These are phyloP conservation scores for Alternaria gansuensis DNA, from an alignment of 2,329 filamentous ascomycete genomes.

Conservation along the genomic window DNA sequence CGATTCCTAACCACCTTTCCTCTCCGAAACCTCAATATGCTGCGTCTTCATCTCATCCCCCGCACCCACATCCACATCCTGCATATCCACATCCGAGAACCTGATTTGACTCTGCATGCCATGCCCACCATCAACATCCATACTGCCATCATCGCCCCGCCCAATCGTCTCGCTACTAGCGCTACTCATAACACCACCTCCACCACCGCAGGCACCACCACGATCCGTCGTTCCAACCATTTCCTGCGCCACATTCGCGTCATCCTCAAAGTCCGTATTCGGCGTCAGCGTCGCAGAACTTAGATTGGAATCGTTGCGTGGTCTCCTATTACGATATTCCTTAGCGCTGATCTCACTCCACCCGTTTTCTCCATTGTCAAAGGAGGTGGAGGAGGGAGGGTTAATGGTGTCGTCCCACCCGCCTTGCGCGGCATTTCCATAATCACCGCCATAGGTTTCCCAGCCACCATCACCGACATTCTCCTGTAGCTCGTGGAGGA, in stretches of 20 bases:
- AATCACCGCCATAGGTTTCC: slow-evolving; percentile 23
- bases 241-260: slow-evolving; percentile 29
- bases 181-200: slow-evolving; percentile 24
- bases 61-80: slow-evolving; percentile 35
- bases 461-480: slow-evolving; percentile 21
- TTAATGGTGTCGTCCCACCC: slow-evolving; percentile 30
- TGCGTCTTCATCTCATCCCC: slow-evolving; percentile 23
- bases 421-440: slow-evolving; percentile 17
- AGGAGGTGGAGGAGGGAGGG: slow-evolving; percentile 19
- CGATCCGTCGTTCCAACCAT: slow-evolving; percentile 43
- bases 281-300: slow-evolving; percentile 48
- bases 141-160: slow-evolving; percentile 25
- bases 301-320: slow-evolving; percentile 27
- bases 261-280: slow-evolving; percentile 45
- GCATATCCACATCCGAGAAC: slow-evolving; percentile 39
- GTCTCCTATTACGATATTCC: slow-evolving; percentile 24
- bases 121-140: slow-evolving; percentile 31
- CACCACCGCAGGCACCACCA: slow-evolving; percentile 20
- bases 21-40: slow-evolving; percentile 40
- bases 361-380: slow-evolving; percentile 25
- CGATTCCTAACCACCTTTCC: slow-evolving; percentile 33
- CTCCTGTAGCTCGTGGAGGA: slow-evolving; percentile 44
- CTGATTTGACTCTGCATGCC: slow-evolving; percentile 18
- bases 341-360: slow-evolving; percentile 36
- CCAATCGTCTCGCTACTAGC: slow-evolving; percentile 39